Conservation (phyloP, 2,329 filamentous ascomycete genomes). For the Alternaria postmessia region DNA sequence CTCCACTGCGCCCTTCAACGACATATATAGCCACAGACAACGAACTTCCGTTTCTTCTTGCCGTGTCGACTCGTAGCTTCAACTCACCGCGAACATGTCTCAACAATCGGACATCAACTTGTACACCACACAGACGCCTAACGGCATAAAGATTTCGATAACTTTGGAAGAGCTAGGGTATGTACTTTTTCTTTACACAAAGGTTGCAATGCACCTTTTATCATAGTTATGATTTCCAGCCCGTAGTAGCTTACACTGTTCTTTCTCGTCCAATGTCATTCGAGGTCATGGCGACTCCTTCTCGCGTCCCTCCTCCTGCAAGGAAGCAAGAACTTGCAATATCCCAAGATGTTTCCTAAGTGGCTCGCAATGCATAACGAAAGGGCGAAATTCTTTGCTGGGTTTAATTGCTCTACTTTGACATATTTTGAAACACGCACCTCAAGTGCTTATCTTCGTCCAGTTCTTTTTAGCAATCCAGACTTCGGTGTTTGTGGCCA, state of each 20-base stretch:
- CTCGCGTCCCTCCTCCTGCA: background rate
- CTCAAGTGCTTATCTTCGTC: background rate
- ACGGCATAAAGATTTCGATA: conserved; percentile 90
- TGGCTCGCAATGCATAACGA: background rate
- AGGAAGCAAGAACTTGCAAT: background rate
- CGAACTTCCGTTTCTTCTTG: background rate
- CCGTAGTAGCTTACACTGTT: background rate
- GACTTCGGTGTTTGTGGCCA: background rate
- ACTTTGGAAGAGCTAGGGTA: conserved; percentile 80
- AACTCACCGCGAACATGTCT: conserved; percentile 29
- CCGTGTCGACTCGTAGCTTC: background rate
- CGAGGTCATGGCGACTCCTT: background rate
- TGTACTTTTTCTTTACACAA: conserved; percentile 7
- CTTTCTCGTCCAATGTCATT: background rate
- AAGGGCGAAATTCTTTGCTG: no score
- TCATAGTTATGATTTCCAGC: background rate
- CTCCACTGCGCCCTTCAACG: background rate
- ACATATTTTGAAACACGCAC: background rate
- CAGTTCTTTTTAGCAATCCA: background rate
- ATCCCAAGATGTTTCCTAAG: no score
- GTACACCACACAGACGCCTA: conserved; percentile 84
- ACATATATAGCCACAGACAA: background rate
- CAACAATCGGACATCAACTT: conserved; percentile 72
- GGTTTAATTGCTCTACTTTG: background rate
- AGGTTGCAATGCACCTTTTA: background rate